Evolutionary conservation across 2,329 filamentous ascomycete species (phyloP).

Genomic region (Pseudogymnoascus sp.): DNA sequence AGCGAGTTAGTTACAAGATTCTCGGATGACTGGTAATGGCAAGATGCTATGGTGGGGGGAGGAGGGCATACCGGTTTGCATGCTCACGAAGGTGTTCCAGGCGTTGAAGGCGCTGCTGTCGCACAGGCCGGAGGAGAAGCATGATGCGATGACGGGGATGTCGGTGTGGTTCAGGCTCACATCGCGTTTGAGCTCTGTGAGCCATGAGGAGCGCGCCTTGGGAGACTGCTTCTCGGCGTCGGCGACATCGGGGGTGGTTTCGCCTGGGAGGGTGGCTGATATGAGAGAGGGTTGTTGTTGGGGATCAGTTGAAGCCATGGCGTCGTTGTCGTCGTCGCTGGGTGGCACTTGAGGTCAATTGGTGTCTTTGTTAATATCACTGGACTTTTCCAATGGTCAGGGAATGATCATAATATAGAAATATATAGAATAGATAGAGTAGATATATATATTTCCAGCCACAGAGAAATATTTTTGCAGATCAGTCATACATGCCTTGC

Average conservation of each 20-base stretch:
- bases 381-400: not conserved
- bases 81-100: conserved; percentile 43
- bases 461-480: not conserved
- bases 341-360: not conserved
- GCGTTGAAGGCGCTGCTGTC: conserved; percentile 43
- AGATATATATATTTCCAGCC: not conserved
- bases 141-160: conserved; percentile 36
- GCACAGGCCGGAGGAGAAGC: conserved; percentile 40
- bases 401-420: not conserved
- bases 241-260: conserved; percentile 31
- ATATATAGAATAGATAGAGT: not conserved
- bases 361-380: not conserved
- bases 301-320: not conserved
- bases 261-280: conserved; percentile 36
- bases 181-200: conserved; percentile 23
- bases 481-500: not conserved
- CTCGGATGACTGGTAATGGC: not conserved
- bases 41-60: not conserved
- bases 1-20: not conserved
- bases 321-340: not conserved
- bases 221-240: conserved; percentile 14
- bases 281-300: not conserved
- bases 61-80: conserved; percentile 40
- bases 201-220: not conserved
- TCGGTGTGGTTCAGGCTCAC: conserved; percentile 28